Base-by-base conservation (phyloP, 257 asterid species). In the Striga asiatica region DNA sequence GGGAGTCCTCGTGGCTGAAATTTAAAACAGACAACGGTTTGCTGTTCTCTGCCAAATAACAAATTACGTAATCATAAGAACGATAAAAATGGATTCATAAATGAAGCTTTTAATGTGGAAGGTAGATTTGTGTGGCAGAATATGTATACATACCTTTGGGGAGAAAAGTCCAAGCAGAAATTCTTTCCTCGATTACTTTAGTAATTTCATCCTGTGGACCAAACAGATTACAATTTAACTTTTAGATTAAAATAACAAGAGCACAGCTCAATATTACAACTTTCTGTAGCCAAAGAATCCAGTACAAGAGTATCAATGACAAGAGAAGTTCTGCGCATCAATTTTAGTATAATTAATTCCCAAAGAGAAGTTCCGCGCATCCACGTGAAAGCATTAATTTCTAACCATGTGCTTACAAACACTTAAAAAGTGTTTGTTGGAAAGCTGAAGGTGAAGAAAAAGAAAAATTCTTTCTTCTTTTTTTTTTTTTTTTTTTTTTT, bases 81-180 rank as follows among this genome's bases (percentile, higher is more conserved):
- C 18, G 43, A 43, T 38, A 34, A 25, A 52, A 55, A 43, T 31
- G 38, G 50, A 51, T 19, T 11, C 4, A 25, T n/a, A n/a, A n/a
- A n/a, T 24, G 18, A 56, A 13, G 35, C 50, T n/a, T n/a, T 6
- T 37, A 37, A 32, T 51, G 6, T 6, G 9, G 39, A 57, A 31
- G 61, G 8, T 21, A 29, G 61, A 41, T 63, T 46, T 31, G 29
- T 28, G 25, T 10, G 21, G 32, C 19, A 34, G 65, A 47, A 52
- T 32, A 27, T 39, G 16, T 5, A 18, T 28, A 61, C 51, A 29
- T 57, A 89, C 95, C 92, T 76, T 69, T 70, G 18, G 95, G 97
- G 52, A 89, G 79, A 71, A 85, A 83, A 63, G 93, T 89, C 94
- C 97, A 89, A 34, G 88, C 91, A 66, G 81, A 89, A 65, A 89